These are phyloP conservation scores for Uronychia setigera DNA, from an alignment of 73 alveolate genomes.

Conservation along the genomic window DNA sequence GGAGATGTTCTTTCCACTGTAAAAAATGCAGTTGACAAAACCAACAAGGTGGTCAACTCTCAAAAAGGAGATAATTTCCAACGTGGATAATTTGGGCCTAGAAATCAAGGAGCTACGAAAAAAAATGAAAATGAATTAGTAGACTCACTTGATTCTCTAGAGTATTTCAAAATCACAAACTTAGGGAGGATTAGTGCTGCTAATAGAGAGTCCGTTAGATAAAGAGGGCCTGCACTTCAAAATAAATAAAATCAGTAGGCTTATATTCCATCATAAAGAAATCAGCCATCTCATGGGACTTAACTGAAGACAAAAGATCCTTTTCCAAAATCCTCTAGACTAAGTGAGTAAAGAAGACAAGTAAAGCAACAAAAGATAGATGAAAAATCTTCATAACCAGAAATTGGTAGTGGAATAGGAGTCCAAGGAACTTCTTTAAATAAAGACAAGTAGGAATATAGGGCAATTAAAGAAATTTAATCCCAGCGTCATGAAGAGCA, in stretches of 20 bases:
- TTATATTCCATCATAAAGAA: no score
- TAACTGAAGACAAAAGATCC: conserved; percentile 9
- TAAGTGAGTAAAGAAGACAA: not conserved
- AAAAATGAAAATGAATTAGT: conserved; percentile 9
- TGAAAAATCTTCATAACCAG: not conserved
- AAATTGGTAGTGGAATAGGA: not conserved
- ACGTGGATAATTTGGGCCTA: not conserved
- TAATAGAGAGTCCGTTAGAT: conserved; percentile 35
- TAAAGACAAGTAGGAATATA: no score
- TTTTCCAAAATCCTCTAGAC: conserved; percentile 16
- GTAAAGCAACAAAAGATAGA: not conserved
- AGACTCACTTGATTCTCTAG: conserved; percentile 74
- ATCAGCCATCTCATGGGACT: conserved; percentile 3
- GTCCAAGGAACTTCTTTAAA: not conserved
- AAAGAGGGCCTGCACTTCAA: no score
- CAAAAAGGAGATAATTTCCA: not conserved
- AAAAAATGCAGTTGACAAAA: conserved; percentile 44
- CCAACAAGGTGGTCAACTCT: conserved; percentile 12
- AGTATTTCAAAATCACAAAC: conserved; percentile 83
- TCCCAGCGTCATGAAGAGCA: not conserved
- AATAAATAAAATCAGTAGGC: no score
- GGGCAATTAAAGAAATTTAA: no score
- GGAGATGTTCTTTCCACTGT: conserved; percentile 4
- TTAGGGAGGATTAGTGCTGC: conserved; percentile 75
- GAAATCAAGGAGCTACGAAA: not conserved